Conservation (phyloP, 192 early-diverging fungal genomes). For the Backusella australiensis region DNA sequence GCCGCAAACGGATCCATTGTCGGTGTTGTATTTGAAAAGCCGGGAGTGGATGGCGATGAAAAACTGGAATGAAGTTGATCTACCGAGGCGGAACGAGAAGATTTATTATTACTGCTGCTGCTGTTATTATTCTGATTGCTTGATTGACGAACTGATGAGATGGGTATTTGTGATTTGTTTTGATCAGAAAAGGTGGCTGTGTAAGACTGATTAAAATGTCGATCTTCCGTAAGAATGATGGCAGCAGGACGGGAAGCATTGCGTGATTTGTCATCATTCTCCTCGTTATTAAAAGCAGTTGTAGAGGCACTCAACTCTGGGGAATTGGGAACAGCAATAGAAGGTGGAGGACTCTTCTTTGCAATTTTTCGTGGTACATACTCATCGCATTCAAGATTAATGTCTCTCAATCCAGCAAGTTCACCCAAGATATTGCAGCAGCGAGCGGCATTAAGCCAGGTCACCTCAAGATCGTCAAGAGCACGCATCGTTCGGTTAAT, state of each 20-base stretch:
- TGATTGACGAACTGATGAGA: constrained; percentile 10
- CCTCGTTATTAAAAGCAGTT: neutral
- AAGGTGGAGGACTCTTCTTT: constrained; percentile 17
- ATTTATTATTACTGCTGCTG: neutral
- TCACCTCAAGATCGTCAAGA: constrained; percentile 28
- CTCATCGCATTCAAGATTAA: constrained; percentile 27
- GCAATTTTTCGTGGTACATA: constrained; percentile 1
- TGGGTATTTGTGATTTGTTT: neutral
- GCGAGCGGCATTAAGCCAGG: constrained; percentile 26
- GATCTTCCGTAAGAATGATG: neutral
- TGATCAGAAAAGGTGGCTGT: neutral
- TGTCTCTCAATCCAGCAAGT: constrained; percentile 26
- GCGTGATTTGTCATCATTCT: neutral
- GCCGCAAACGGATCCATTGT: constrained; percentile 38
- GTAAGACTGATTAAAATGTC: neutral
- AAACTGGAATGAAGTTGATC: constrained; percentile 1
- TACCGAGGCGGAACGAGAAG: neutral
- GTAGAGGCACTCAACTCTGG: constrained; percentile 11
- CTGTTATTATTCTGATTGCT: neutral
- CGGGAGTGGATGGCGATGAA: neutral
- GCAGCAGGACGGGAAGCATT: neutral
- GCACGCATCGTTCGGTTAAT: constrained; percentile 35
- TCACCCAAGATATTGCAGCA: constrained; percentile 33
- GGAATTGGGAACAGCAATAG: constrained; percentile 34
- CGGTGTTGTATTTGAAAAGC: neutral